phyloP scores from a whole-genome alignment of 2,329 filamentous ascomycete species.

The Pseudogymnoascus verrucosus region DNA sequence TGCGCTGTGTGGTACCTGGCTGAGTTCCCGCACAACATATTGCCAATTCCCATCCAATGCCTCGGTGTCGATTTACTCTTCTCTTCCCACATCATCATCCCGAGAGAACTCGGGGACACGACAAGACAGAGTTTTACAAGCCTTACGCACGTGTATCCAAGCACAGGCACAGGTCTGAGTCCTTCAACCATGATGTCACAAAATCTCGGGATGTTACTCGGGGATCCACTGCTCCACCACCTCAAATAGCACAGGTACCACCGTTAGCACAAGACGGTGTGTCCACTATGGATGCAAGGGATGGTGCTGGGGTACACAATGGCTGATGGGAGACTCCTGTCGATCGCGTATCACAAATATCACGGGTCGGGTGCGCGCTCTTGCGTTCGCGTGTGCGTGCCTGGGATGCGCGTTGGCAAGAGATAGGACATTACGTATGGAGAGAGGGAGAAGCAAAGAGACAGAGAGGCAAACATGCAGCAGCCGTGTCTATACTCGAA shows the following conservation, averaged over 20 bases:
- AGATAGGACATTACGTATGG: neutral
- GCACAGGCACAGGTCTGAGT: neutral
- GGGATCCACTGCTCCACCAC: neutral
- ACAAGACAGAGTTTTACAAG: neutral
- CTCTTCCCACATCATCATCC: neutral
- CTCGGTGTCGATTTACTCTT: neutral
- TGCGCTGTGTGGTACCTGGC: neutral
- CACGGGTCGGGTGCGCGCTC: neutral
- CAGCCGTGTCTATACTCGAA: neutral
- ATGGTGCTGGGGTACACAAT: neutral
- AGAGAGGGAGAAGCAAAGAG: neutral
- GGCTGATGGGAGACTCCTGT: neutral
- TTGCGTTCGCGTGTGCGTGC: neutral
- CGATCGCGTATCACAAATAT: slow-evolving; percentile 7
- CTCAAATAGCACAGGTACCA: neutral
- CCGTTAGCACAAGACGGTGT: neutral
- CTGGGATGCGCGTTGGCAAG: neutral
- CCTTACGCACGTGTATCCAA: neutral
- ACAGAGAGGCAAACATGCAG: neutral
- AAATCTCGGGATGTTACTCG: neutral
- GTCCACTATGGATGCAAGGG: neutral
- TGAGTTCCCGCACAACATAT: neutral
- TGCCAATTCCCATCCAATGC: neutral
- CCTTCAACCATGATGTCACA: neutral
- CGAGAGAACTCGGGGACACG: neutral